These are phyloP conservation scores for Candida neerlandica DNA, from an alignment of 1,139 yeast species.

Conservation along the genomic window DNA sequence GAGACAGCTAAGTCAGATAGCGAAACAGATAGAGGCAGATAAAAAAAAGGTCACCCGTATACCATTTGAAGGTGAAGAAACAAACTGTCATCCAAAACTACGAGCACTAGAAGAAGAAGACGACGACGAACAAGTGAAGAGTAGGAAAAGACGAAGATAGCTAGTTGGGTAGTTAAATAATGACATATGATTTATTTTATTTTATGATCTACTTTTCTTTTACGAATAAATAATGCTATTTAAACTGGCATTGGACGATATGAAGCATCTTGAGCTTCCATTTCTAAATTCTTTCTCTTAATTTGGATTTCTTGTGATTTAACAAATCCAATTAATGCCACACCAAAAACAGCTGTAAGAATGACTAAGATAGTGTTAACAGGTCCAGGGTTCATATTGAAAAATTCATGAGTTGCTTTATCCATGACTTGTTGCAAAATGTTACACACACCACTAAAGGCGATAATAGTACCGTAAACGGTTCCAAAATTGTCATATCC, in stretches of 20 bases:
- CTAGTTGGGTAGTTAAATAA: neutral
- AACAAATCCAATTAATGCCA: slow-evolving; percentile 53
- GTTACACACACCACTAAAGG: slow-evolving; percentile 78
- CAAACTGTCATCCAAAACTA: slow-evolving; percentile 26
- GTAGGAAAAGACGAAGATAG: slow-evolving; percentile 19
- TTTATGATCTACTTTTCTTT: neutral
- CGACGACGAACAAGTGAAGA: slow-evolving; percentile 13
- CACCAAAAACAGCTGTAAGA: slow-evolving; percentile 58
- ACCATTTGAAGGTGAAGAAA: slow-evolving; percentile 8
- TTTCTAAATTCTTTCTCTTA: slow-evolving; percentile 55
- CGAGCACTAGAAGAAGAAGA: slow-evolving; percentile 29
- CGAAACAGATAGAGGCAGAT: slow-evolving; percentile 1
- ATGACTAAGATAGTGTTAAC: slow-evolving; percentile 59
- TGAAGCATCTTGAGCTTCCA: slow-evolving; percentile 65
- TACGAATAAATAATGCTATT: neutral
- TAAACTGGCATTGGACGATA: slow-evolving; percentile 50
- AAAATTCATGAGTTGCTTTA: slow-evolving; percentile 62
- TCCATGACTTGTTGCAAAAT: slow-evolving; percentile 73
- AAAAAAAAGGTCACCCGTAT: slow-evolving; percentile 1
- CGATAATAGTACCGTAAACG: slow-evolving; percentile 84
- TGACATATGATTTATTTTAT: neutral
- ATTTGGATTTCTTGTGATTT: slow-evolving; percentile 52
- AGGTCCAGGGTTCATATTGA: slow-evolving; percentile 77
- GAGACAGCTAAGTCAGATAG: neutral
- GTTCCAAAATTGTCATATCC: slow-evolving; percentile 93